These are phyloP conservation scores for Paradendryphiella salina DNA, from an alignment of 2,329 filamentous ascomycete species.

Conservation along the genomic window DNA sequence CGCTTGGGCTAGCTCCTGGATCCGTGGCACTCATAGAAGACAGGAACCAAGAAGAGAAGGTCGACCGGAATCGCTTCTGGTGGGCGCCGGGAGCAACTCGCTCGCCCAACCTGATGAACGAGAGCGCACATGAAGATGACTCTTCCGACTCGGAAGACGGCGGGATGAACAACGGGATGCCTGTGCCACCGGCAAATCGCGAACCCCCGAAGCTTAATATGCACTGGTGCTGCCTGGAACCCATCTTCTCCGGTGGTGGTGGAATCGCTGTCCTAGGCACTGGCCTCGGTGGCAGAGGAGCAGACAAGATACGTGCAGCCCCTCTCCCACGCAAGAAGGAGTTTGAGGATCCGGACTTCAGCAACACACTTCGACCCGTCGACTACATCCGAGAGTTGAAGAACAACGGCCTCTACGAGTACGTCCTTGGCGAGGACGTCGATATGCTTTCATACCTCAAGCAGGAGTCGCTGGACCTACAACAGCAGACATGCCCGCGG, in stretches of 20 bases:
- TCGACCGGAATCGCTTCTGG: conserved; percentile 54
- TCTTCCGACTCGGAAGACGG: conserved; percentile 46
- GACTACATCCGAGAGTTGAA: conserved; percentile 48
- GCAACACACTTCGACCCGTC: conserved; percentile 53
- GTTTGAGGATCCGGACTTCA: conserved; percentile 61
- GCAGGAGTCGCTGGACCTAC: conserved; percentile 50
- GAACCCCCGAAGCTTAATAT: conserved; percentile 58
- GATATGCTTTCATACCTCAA: conserved; percentile 47
- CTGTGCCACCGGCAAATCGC: conserved; percentile 37
- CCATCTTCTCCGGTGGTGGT: conserved; percentile 62
- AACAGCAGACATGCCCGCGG: conserved; percentile 55
- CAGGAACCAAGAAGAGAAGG: conserved; percentile 26
- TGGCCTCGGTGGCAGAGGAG: conserved; percentile 53
- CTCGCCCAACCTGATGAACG: conserved; percentile 63
- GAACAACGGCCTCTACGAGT: conserved; percentile 48
- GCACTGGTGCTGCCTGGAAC: conserved; percentile 64
- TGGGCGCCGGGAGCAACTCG: conserved; percentile 61
- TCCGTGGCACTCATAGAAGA: conserved; percentile 33
- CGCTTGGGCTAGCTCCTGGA: conserved; percentile 36
- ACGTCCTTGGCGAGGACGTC: conserved; percentile 48
- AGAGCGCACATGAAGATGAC: conserved; percentile 49
- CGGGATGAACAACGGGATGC: conserved; percentile 42
- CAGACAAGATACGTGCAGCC: conserved; percentile 60
- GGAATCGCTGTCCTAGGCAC: conserved; percentile 61
- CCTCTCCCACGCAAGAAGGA: conserved; percentile 59